These are phyloP conservation scores for Ramichloridium luteum DNA, from an alignment of 2,329 filamentous ascomycete genomes.

Conservation along the genomic window DNA sequence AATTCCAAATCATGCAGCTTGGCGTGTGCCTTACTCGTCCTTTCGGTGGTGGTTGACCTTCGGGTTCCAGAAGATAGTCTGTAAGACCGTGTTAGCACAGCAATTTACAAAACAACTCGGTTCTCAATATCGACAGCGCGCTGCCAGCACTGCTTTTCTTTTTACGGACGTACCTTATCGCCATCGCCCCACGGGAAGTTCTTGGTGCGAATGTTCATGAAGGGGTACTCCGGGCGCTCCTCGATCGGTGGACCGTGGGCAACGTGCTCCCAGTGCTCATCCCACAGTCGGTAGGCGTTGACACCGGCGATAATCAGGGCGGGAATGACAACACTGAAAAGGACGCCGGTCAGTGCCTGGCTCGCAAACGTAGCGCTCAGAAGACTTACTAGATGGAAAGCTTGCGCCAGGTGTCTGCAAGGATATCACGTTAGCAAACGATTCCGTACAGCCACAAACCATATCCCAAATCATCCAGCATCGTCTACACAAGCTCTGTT, in stretches of 20 bases:
- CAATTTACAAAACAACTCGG: slow-evolving; percentile 1
- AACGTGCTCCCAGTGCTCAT: slow-evolving; percentile 96
- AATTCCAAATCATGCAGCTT: too few species aligned
- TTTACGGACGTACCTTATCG: slow-evolving; percentile 59
- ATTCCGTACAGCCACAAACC: too few species aligned
- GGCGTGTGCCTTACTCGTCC: slow-evolving; percentile 43
- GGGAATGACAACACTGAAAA: slow-evolving; percentile 50
- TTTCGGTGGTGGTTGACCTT: slow-evolving; percentile 86
- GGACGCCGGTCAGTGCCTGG: slow-evolving; percentile 11
- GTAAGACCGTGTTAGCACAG: slow-evolving; percentile 4
- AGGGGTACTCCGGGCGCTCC: slow-evolving; percentile 86
- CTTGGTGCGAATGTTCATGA: slow-evolving; percentile 95
- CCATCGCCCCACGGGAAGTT: slow-evolving; percentile 93
- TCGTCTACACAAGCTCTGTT: too few species aligned
- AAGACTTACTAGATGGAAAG: slow-evolving; percentile 84
- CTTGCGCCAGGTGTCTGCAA: slow-evolving; percentile 81
- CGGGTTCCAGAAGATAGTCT: slow-evolving; percentile 68
- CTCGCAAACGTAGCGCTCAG: too few species aligned
- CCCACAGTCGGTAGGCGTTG: slow-evolving; percentile 88
- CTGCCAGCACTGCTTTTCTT: neutral
- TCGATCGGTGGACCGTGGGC: slow-evolving; percentile 72
- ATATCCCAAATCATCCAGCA: too few species aligned
- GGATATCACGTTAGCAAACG: slow-evolving; percentile 7
- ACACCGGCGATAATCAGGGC: slow-evolving; percentile 55
- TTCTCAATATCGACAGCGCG: neutral